Evolutionary conservation across 2,329 filamentous ascomycete genomes (phyloP).

Genomic region (Diaporthe caulivora): DNA sequence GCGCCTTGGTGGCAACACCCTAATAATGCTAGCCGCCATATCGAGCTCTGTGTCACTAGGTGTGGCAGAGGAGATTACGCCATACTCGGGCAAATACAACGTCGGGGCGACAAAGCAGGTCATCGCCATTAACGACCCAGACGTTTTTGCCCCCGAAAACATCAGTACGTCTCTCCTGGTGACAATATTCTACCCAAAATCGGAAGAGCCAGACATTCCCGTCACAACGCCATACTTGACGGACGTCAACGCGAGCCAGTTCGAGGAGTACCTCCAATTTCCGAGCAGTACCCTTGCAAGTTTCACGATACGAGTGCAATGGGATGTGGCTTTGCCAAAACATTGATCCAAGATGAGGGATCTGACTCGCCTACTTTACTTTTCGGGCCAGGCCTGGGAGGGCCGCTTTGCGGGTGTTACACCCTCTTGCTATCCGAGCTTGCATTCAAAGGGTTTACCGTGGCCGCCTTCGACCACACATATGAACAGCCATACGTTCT

Average conservation of each 20-base stretch:
- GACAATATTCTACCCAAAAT: constrained; percentile 22
- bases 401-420: constrained; percentile 28
- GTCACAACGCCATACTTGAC: constrained; percentile 15
- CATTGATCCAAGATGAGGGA: not conserved
- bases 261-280: not conserved
- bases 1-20: too few relatives aligned
- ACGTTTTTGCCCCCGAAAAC: constrained; percentile 11
- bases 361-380: constrained; percentile 4
- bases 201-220: not conserved
- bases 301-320: constrained; percentile 8
- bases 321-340: constrained; percentile 11
- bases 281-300: constrained; percentile 7
- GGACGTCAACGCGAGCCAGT: not conserved
- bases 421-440: constrained; percentile 35
- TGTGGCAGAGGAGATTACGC: constrained; percentile 9
- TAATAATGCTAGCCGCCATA: not conserved
- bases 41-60: not conserved
- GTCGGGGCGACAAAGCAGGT: not conserved
- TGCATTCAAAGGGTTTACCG: constrained; percentile 30
- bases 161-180: constrained; percentile 18
- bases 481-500: constrained; percentile 36
- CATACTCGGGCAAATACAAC: constrained; percentile 29
- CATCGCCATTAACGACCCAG: not conserved
- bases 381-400: not conserved
- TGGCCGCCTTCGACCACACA: constrained; percentile 34